phyloP scores from a whole-genome alignment of 2,329 filamentous ascomycete species.

The Xylariomycetidae sp. region DNA sequence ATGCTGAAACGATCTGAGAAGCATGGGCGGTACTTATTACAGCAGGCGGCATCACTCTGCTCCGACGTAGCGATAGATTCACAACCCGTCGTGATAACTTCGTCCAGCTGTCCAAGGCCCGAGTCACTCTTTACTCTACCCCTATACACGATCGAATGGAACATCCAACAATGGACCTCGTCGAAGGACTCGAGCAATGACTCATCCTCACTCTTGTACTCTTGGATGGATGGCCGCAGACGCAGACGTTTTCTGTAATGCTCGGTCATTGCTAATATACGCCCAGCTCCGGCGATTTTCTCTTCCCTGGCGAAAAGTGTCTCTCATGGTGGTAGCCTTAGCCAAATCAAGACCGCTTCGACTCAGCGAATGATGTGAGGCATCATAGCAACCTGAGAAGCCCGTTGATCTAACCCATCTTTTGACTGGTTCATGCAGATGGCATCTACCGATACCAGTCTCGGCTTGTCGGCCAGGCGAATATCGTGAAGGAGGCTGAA shows the following conservation, averaged over 20 bases:
- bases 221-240: constrained; percentile 5
- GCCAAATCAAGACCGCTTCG: constrained; percentile 15
- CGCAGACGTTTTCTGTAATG: constrained; percentile 2
- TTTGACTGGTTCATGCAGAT: constrained; percentile 20
- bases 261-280: constrained; percentile 4
- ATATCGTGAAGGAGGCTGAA: constrained; percentile 18
- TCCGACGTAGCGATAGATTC: no score
- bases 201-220: no score
- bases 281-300: constrained; percentile 1
- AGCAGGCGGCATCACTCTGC: no score
- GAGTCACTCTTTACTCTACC: no score
- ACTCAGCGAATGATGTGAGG: constrained; percentile 17
- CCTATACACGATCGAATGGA: no score
- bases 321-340: constrained; percentile 2
- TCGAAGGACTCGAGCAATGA: no score
- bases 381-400: constrained; percentile 19
- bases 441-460: constrained; percentile 20
- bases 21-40: no score
- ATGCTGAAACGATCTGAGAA: no score
- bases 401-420: constrained; percentile 16
- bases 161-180: no score
- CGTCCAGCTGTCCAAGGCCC: no score
- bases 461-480: constrained; percentile 8
- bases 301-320: not conserved
- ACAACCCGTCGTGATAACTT: no score